Base-by-base conservation (phyloP, 169 alveolate genomes). In the Cryptosporidium ubiquitum region DNA sequence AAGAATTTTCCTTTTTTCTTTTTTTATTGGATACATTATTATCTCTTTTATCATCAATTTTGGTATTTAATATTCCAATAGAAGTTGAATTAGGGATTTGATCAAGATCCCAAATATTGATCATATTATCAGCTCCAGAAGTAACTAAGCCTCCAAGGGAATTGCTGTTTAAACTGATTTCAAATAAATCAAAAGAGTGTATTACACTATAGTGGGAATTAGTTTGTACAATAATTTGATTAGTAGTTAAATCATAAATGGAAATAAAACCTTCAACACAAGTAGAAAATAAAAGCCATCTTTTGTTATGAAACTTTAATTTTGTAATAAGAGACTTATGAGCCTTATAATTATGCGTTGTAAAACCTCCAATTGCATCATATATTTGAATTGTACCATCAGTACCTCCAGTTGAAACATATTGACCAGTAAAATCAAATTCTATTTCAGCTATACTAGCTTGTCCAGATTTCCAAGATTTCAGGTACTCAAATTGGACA, bases 391-490 rank as follows among this genome's bases (percentile, higher is more conserved):
- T 79, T 9, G 69, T 60, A 26, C 89, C 89, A 79, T 79, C 89
- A 5, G 79, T 79, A 23, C 89, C 75, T 12, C 89, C 89, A 26
- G 79, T 61, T 0, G 89, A 33, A 61, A 79, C 75, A 42, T 79
- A 79, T 64, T 79, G 89, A 1, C 89, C 89, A 42, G 89, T 79
- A 7, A 18, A 29, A 40, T 79, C 89, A 61, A 79, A 79, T 40
- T 64, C 73, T 29, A 79, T 58, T 60, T 79, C 75, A 58, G 35
- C 64, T 9, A 66, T 39, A 7, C 64, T 47, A 14, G 39, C 33
- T 64, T 64, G 89, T n/a, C 73, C 64, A 18, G 89, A 79, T 61
- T 64, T 79, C 89, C 89, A 79, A 42, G 89, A 79, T 47, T 68
- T 79, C 29, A 79, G 6, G 35, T 61, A 79, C 26, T 23, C 58